Evolutionary conservation across 176 grass and related monocot species (phyloP), one percentile per base, ranked within the genome.

Genomic region (Carex pumila): DNA sequence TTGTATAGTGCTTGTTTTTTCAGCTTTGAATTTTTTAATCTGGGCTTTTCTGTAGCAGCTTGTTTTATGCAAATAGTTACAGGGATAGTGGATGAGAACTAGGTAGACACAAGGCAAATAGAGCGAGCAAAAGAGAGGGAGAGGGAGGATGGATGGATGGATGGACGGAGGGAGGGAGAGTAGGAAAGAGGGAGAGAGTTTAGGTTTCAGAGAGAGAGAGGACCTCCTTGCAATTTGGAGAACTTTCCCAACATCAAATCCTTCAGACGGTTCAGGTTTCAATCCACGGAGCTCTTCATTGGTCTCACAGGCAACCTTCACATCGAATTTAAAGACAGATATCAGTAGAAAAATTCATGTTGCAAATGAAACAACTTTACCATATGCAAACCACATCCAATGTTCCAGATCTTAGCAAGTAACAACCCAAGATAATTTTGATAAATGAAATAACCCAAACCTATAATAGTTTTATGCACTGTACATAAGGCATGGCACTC

Each of bases 201-300:
- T n/a, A n/a, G n/a, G n/a, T n/a, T n/a, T n/a, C n/a, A 50, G 64
- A 65, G 10, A 31, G 62, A 31, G 30, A 85, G 53, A 81, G 61
- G 85, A 99, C 96, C 96, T 99, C 84, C 94, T 90, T 60, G 90
- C 92, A 43, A 99, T 95, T 29, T 74, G 71, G 41, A 99, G 93
- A 85, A 99, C 94, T 3, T 89, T 91, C 85, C 88, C 90, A 34
- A 99, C 94, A 72, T 99, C 87, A 85, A 96, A 99, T 90, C 93
- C 97, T 86, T 95, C 93, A 54, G 88, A 79, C 86, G 93, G 93
- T 88, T 96, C 91, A 74, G 91, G 89, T 90, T 81, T 91, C 74
- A 99, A 92, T 91, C 81, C 91, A 81, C 93, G 90, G 65, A 99
- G 97, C 75, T 96, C 97, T 85, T 96, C 93, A 80, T 99, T 99